phyloP scores from a whole-genome alignment of 768 basidiomycete genomes.

The Trametes cingulata region DNA sequence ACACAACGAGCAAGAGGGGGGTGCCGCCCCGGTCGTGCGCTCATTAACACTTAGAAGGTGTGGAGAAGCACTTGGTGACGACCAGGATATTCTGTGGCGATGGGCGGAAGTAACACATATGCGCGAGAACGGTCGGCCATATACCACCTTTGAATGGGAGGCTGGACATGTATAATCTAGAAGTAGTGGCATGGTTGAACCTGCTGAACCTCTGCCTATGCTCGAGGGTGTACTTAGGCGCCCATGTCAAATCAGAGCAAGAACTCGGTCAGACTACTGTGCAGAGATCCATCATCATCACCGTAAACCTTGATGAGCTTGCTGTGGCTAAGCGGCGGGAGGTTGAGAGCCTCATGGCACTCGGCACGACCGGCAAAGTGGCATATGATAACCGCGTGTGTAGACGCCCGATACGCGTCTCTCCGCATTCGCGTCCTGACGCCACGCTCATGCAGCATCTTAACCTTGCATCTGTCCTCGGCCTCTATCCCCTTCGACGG shows the following conservation, averaged over 20 bases:
- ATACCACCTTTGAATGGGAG: slow-evolving; percentile 5
- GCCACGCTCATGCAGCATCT: neutral
- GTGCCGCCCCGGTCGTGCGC: neutral
- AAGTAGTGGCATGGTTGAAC: too few relatives aligned
- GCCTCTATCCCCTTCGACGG: neutral
- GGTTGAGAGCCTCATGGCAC: slow-evolving; percentile 4
- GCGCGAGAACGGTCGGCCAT: neutral
- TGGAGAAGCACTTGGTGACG: neutral
- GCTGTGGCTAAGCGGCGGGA: too few relatives aligned
- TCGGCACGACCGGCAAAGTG: neutral
- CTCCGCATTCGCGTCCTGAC: neutral
- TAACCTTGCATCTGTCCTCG: too few relatives aligned
- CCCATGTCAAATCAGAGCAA: too few relatives aligned
- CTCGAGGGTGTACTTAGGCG: too few relatives aligned
- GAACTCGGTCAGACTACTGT: too few relatives aligned
- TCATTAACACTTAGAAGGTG: neutral
- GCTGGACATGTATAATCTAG: neutral
- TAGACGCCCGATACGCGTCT: slow-evolving; percentile 8
- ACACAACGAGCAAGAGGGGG: neutral
- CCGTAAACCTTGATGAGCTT: too few relatives aligned
- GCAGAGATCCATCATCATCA: too few relatives aligned
- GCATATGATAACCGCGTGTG: slow-evolving; percentile 1
- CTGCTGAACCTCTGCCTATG: too few relatives aligned
- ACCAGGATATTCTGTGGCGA: slow-evolving; percentile 13
- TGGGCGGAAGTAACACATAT: slow-evolving; percentile 12